Conservation (phyloP, 495 filamentous ascomycete species). For the Platismatia glauca region DNA sequence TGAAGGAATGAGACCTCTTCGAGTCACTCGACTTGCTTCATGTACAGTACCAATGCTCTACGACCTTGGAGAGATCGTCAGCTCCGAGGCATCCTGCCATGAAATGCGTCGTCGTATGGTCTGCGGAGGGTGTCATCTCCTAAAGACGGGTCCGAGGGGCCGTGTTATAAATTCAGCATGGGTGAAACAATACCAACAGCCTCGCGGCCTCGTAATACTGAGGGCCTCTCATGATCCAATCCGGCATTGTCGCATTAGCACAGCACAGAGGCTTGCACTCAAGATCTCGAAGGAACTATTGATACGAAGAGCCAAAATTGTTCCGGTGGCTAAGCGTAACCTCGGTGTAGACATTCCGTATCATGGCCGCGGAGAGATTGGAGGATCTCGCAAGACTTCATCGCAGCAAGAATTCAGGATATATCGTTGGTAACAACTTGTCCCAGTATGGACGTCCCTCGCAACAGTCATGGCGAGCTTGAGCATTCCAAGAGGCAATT, state of each 20-base stretch:
- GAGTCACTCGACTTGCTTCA: background rate
- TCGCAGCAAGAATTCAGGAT: background rate
- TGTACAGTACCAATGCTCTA: background rate
- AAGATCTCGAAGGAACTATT: background rate
- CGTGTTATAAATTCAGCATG: background rate
- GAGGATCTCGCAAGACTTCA: background rate
- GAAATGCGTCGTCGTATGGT: too few species aligned
- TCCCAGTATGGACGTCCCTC: too few species aligned
- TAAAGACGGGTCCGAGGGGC: background rate
- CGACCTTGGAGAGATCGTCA: too few species aligned
- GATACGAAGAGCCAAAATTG: background rate
- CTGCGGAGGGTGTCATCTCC: too few species aligned
- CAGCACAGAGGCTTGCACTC: background rate
- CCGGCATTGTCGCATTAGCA: background rate
- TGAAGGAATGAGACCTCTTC: background rate
- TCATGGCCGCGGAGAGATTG: background rate
- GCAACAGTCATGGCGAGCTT: background rate
- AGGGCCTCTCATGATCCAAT: background rate
- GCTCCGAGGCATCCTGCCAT: too few species aligned
- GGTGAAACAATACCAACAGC: background rate
- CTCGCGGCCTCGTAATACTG: background rate
- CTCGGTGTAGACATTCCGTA: background rate
- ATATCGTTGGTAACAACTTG: background rate
- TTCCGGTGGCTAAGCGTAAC: background rate
- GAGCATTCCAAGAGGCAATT: background rate